Base-by-base conservation (phyloP, 352 stramenopile genomes). In the Globisporangium middletonii region DNA sequence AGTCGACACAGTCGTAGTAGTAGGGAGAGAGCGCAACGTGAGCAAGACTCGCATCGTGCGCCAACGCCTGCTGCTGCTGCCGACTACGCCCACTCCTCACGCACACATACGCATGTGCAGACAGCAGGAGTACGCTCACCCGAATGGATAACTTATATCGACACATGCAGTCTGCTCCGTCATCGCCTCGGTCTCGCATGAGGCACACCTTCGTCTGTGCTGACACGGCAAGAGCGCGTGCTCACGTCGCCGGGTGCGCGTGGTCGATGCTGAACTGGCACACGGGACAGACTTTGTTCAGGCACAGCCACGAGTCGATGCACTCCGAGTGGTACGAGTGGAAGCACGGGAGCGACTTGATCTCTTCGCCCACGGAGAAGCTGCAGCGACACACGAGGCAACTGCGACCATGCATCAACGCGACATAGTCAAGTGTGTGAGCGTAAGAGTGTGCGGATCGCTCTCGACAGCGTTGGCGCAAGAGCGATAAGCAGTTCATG, bases 261-360 rank as follows among this genome's bases (percentile, higher is more conserved):
- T 65, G 72, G 58, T 92, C 81, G 54, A 95, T 79, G 62, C 81
- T 90, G 65, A 89, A 92, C 49, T 95, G 85, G 56, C 85, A 95
- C 50, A 94, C 79, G 18, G 93, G 93, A 60, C 93, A 98, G 18
- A 92, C 86, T 60, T 94, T 94, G 77, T 97, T 95, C 13, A 92
- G 72, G n/a, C 70, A 78, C 8, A 98, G 73, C 93, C 93, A 98
- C 56, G 79, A 84, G 66, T 97, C 92, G 49, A 98, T 87, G 66
- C 93, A 98, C 38, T 95, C 83, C 60, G 79, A 92, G 68, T 98
- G 93, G 62, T 98, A 97, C 35, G 83, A 94, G 63, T 98, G 93
- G 60, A 96, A 96, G 65, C 93, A 98, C 30, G 92, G 92, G 50
- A 98, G 68, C 35, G 88, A 96, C 65, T 96, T 95, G 69, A 98